These are phyloP conservation scores for Aureobasidium leucospermi DNA, from an alignment of 2,329 filamentous ascomycete genomes.

Conservation along the genomic window DNA sequence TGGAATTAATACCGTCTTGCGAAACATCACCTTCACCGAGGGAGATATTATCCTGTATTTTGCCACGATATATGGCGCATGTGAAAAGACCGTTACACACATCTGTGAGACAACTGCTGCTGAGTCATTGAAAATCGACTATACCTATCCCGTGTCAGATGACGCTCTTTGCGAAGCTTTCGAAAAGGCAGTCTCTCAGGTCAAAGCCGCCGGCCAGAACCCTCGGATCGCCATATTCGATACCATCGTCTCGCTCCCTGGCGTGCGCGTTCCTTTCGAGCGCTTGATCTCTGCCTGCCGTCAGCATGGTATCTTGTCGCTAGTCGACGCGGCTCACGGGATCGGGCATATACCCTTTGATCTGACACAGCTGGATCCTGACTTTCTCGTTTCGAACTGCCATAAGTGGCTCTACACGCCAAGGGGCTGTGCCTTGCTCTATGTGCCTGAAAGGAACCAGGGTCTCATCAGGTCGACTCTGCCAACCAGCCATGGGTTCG, in stretches of 20 bases:
- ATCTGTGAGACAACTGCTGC: conserved; percentile 59
- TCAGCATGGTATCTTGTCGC: conserved; percentile 59
- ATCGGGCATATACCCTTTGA: conserved; percentile 72
- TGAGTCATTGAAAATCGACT: conserved; percentile 46
- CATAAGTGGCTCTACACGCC: conserved; percentile 88
- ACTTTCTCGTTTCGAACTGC: conserved; percentile 82
- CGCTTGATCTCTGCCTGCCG: conserved; percentile 56
- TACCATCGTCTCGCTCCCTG: conserved; percentile 70
- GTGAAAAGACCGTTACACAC: conserved; percentile 65
- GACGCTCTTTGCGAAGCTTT: conserved; percentile 58
- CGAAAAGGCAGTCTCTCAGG: conserved; percentile 46
- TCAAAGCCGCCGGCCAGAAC: conserved; percentile 50
- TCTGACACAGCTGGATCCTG: conserved; percentile 59
- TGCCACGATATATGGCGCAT: conserved; percentile 68
- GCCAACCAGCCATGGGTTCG: conserved; percentile 74
- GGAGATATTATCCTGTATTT: conserved; percentile 78
- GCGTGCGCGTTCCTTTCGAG: conserved; percentile 73
- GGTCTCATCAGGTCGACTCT: conserved; percentile 63
- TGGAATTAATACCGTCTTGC: conserved; percentile 70
- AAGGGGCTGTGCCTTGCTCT: conserved; percentile 71
- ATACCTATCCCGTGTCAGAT: conserved; percentile 65
- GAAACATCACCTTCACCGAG: conserved; percentile 59
- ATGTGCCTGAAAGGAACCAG: conserved; percentile 73
- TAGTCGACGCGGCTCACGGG: conserved; percentile 80
- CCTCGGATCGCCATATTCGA: conserved; percentile 70